Base-by-base conservation (phyloP, 371 early-diverging fungal genomes). In the Gilbertella persicaria region DNA sequence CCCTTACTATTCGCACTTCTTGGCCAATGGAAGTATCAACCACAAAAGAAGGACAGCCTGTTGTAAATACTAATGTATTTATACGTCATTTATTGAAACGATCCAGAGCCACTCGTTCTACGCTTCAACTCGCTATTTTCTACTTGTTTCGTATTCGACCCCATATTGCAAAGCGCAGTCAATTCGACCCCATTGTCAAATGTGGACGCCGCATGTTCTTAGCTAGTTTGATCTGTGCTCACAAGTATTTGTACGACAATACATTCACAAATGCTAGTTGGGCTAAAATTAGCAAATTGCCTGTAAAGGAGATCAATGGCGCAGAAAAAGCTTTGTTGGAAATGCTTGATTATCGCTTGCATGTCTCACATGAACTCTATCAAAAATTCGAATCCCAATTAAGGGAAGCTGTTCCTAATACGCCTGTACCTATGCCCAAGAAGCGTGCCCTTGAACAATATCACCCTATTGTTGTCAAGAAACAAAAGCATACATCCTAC, bases 121-220 rank as follows among this genome's bases (percentile, higher is more conserved):
- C 90, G 25, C 79, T 92, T 16, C 91, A 91, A 62, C 75, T 89
- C 37, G 84, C 91, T 9, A 73, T 90, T 23, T 82, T 88, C 50
- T 90, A 89, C 62, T 67, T 89, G 4, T 82, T 87, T 60, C 72
- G 82, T 33, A 79, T 86, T 47, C 71, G 77, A 13, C 69, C 79
- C 6, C 50, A 63, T 9, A 68, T 78, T n/a, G 62, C 56, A 14
- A 62, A 58, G 25, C 60, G 60, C n/a, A 50, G 67, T 28, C 60
- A 65, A 56, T 55, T 60, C 25, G 69, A 71, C 43, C 66, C 71
- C 23, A 69, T 71, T 38, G 62, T 73, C 6, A 55, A 67, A 16
- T 90, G 91, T 52, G 89, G 90, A 4, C 78, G 90, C 24, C 88
- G 91, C 49, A 90, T 91, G 88, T 91, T 89, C 64, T 68, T 90